A percentile compares a stretch with the other conserved stretches of the same genome.
Evolutionary conservation across 2,329 filamentous ascomycete species (phyloP).

Genomic region (Verticillium albo-atrum): DNA sequence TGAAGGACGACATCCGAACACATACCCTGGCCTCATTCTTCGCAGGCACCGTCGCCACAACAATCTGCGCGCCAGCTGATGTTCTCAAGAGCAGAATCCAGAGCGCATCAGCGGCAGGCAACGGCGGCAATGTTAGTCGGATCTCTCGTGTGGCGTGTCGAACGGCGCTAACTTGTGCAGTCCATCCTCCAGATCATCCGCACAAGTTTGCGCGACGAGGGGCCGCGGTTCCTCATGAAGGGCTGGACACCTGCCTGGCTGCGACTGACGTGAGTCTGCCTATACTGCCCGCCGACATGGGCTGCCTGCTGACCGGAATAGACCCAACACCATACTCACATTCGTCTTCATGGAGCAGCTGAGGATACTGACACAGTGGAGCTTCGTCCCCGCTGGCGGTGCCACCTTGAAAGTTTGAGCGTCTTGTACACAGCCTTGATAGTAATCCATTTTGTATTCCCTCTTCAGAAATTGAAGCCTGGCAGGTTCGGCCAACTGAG

Average conservation of each 20-base stretch:
- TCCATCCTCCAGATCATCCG: conserved; percentile 27
- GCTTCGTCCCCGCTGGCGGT: background rate
- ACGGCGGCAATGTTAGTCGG: conserved; percentile 9
- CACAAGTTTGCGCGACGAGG: conserved; percentile 30
- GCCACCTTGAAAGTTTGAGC: conserved; percentile 6
- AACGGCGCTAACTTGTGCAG: conserved; percentile 10
- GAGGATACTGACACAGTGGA: conserved; percentile 22
- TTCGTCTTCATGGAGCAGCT: conserved; percentile 43
- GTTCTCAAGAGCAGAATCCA: conserved; percentile 40
- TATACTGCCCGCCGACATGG: background rate
- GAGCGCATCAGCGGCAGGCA: conserved; percentile 17
- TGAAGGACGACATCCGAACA: conserved; percentile 33
- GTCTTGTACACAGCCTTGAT: background rate
- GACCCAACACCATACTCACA: conserved; percentile 39
- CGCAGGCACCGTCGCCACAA: conserved; percentile 41
- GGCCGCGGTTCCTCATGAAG: conserved; percentile 37
- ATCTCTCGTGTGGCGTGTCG: background rate
- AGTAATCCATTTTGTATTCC: background rate
- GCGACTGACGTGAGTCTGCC: conserved; percentile 30
- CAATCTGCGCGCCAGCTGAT: conserved; percentile 38
- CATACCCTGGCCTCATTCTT: conserved; percentile 33
- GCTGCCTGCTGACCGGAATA: conserved; percentile 13
- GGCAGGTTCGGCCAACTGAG: conserved; percentile 41
- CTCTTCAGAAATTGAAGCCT: conserved; percentile 30
- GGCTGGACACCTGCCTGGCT: conserved; percentile 42